Conservation (phyloP, 208 protist species). For the Novymonas esmeraldas region DNA sequence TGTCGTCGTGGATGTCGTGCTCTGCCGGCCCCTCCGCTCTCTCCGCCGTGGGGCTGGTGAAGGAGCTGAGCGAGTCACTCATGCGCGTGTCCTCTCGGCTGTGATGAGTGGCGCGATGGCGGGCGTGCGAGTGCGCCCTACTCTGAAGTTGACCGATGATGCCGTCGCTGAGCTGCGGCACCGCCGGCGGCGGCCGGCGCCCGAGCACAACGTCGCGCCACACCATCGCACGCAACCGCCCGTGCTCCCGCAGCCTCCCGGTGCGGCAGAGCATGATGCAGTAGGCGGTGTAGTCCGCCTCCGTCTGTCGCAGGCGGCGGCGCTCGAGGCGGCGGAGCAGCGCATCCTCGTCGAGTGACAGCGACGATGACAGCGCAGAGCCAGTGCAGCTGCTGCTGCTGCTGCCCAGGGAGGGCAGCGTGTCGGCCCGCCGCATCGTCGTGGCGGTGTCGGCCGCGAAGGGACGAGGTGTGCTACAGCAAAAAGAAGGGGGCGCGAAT, state of each 20-base stretch:
- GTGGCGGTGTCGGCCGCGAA: no score
- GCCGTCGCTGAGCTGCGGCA: slow-evolving; percentile 47
- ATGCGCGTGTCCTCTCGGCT: slow-evolving; percentile 21
- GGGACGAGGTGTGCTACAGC: no score
- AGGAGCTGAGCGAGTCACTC: slow-evolving; percentile 18
- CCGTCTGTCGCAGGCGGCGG: slow-evolving; percentile 15
- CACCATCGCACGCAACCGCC: slow-evolving; percentile 49
- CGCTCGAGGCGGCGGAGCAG: slow-evolving; percentile 22
- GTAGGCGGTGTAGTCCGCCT: slow-evolving; percentile 41
- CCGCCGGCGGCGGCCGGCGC: slow-evolving; percentile 6
- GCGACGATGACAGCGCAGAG: slow-evolving; percentile 1
- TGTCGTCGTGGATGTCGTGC: not conserved
- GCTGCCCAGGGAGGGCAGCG: no score
- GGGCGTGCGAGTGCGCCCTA: slow-evolving; percentile 19
- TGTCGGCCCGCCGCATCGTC: no score
- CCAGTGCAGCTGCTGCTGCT: not conserved
- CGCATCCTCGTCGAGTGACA: slow-evolving; percentile 6
- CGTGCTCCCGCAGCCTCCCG: slow-evolving; percentile 34
- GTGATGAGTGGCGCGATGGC: not conserved
- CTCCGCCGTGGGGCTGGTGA: slow-evolving; percentile 3
- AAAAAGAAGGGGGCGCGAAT: not conserved
- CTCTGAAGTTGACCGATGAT: slow-evolving; percentile 34
- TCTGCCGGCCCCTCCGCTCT: no score
- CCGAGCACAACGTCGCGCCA: slow-evolving; percentile 64
- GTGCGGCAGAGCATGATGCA: slow-evolving; percentile 36